Evolutionary conservation across 2,329 filamentous ascomycete species (phyloP).

Genomic region (Neocatenulostroma microsporum): DNA sequence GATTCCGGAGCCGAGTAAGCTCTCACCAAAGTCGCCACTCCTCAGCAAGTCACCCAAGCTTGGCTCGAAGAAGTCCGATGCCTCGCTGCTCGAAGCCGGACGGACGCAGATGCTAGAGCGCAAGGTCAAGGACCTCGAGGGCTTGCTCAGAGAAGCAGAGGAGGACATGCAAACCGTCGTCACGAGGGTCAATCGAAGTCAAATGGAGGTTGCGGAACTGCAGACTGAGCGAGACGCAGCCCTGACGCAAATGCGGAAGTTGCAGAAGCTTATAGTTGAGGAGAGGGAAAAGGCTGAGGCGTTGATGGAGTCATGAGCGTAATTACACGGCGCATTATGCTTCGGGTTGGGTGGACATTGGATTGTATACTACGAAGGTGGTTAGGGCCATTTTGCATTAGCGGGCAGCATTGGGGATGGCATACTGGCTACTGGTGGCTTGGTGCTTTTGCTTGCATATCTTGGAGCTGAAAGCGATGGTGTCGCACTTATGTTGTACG

Average conservation of each 20-base stretch:
- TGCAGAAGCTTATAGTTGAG: constrained; percentile 59
- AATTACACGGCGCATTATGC: too few species aligned
- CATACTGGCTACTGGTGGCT: background rate
- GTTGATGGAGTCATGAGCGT: constrained; percentile 11
- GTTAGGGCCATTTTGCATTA: background rate
- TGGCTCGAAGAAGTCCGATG: constrained; percentile 36
- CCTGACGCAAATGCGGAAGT: constrained; percentile 59
- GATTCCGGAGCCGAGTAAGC: constrained; percentile 40
- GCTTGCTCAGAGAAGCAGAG: constrained; percentile 66
- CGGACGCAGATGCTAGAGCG: constrained; percentile 69
- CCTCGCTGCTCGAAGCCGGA: constrained; percentile 49
- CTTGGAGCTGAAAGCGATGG: too few species aligned
- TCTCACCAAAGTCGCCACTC: constrained; percentile 46
- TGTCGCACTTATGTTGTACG: too few species aligned
- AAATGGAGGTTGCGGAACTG: constrained; percentile 74
- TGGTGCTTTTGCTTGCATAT: too few species aligned
- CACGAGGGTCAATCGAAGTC: constrained; percentile 69
- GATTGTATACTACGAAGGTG: background rate
- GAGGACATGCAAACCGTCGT: constrained; percentile 79
- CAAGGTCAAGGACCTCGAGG: constrained; percentile 77
- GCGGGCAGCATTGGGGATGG: constrained; percentile 1
- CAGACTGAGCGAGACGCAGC: constrained; percentile 70
- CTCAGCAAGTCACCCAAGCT: constrained; percentile 31
- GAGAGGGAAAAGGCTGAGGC: constrained; percentile 55
- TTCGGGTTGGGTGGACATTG: background rate